These are phyloP conservation scores for Pyricularia grisea DNA, from an alignment of 2,329 filamentous ascomycete species.

Conservation along the genomic window DNA sequence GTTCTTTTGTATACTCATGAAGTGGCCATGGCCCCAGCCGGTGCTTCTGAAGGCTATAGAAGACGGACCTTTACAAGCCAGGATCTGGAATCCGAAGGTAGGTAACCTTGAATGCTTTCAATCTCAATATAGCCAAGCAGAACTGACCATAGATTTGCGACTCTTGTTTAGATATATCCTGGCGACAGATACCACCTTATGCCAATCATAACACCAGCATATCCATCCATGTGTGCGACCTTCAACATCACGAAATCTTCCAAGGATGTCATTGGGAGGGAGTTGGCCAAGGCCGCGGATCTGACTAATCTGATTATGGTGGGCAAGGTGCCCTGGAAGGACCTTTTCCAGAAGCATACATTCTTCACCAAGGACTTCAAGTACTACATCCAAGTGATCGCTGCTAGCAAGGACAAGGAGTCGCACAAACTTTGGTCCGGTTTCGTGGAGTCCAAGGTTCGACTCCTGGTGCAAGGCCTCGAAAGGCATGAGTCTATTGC, in stretches of 20 bases:
- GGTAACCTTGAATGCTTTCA: constrained; percentile 12
- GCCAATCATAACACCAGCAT: constrained; percentile 96
- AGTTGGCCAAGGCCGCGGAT: constrained; percentile 67
- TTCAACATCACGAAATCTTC: constrained; percentile 89
- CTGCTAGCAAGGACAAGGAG: constrained; percentile 74
- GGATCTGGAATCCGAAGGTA: constrained; percentile 91
- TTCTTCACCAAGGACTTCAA: constrained; percentile 94
- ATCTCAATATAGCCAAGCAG: constrained; percentile 4
- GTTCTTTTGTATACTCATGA: constrained; percentile 86
- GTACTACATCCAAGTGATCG: constrained; percentile 86
- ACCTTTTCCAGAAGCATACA: constrained; percentile 79
- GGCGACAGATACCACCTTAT: constrained; percentile 82
- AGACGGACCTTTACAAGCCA: constrained; percentile 67
- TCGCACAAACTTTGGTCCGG: constrained; percentile 83
- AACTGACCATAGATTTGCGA: constrained; percentile 4
- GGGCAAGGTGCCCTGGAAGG: constrained; percentile 72
- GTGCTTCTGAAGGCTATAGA: constrained; percentile 84
- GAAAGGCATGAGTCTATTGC: constrained; percentile 74
- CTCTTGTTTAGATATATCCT: constrained; percentile 52
- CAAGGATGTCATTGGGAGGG: constrained; percentile 71
- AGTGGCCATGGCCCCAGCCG: constrained; percentile 93
- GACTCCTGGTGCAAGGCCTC: constrained; percentile 72
- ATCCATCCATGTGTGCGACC: constrained; percentile 95
- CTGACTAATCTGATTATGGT: constrained; percentile 73
- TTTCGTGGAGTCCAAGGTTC: constrained; percentile 86